Base-by-base conservation (phyloP, 495 filamentous ascomycete genomes). In the Neurospora cerealis region DNA sequence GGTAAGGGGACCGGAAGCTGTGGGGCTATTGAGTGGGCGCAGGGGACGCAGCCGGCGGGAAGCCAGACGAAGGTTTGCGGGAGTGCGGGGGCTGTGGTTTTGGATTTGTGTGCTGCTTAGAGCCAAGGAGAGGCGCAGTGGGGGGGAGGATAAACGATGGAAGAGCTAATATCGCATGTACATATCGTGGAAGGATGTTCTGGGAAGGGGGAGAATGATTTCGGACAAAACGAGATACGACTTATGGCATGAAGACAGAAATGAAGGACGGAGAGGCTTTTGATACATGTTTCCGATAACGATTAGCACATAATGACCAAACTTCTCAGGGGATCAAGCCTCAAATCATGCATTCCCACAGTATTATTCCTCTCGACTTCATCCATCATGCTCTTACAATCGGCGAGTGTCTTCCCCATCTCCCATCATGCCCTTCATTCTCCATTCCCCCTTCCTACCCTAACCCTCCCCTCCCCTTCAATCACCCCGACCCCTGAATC, bases 31-130 rank as follows among this genome's bases (percentile, higher is more conserved):
- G 83, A 81, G 70, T 90, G 88, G 88, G 66, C 83, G 0, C 79
- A 80, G 38, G 88, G 88, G 6, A 78, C 83, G 4, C 79, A 83
- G 19, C 86, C 86, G 0, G 83, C 78, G 17, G 88, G 86, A 0
- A 89, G 86, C 74, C 88, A 89, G 80, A 81, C 83, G 7, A 86
- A 86, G 79, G 80, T 77, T 24, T 89, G 87, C 75, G 73, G 73
- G 21, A 76, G 83, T 1, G 69, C 73, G 13, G 74, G 81, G 60
- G 77, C 83, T 76, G 77, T 82, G 4, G 73, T 74, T 1, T 69
- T 82, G 38, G 78, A 75, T 6, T 71, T 82, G 5, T 82, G 80
- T 39, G 80, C 78, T 77, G 80, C 78, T 77, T 69, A 40, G 11
- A 32, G 24, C 48, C 11, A 4, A 11, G 8, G n/a, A 54, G 42